Evolutionary conservation across 73 alveolate species (phyloP).

Genomic region (Symbiodinium pilosum): DNA sequence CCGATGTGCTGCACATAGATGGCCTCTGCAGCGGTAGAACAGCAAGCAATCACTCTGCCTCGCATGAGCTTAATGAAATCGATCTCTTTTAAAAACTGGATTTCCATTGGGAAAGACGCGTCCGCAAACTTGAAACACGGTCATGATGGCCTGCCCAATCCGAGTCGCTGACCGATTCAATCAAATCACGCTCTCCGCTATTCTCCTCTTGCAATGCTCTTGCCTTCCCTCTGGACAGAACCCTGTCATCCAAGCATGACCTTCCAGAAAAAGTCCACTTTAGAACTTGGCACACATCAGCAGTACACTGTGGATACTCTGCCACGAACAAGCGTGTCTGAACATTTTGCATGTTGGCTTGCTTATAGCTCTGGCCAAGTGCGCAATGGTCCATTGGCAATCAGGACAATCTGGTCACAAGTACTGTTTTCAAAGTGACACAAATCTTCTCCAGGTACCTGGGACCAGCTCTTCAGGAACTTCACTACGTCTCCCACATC

Average conservation of each 20-base stretch:
- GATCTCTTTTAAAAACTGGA: too few species aligned
- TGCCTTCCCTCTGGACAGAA: background rate
- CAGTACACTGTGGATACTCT: background rate
- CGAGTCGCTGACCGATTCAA: background rate
- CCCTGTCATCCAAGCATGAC: background rate
- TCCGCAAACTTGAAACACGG: background rate
- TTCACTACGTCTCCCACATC: background rate
- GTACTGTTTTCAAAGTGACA: background rate
- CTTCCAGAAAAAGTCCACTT: background rate
- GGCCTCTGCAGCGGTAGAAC: background rate
- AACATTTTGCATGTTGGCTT: background rate
- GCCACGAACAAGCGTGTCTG: background rate
- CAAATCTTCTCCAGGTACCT: background rate
- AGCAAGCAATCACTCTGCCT: background rate
- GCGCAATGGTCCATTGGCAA: background rate
- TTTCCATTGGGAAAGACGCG: background rate
- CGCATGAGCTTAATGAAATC: background rate
- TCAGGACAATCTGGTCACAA: background rate
- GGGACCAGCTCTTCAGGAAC: background rate
- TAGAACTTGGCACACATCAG: background rate
- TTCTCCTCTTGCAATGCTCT: background rate
- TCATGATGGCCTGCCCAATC: background rate
- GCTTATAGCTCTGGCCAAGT: background rate
- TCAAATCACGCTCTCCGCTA: background rate
- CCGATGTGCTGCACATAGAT: background rate